Evolutionary conservation across 768 basidiomycete species (phyloP).

Genomic region (Podaxis rugospora): DNA sequence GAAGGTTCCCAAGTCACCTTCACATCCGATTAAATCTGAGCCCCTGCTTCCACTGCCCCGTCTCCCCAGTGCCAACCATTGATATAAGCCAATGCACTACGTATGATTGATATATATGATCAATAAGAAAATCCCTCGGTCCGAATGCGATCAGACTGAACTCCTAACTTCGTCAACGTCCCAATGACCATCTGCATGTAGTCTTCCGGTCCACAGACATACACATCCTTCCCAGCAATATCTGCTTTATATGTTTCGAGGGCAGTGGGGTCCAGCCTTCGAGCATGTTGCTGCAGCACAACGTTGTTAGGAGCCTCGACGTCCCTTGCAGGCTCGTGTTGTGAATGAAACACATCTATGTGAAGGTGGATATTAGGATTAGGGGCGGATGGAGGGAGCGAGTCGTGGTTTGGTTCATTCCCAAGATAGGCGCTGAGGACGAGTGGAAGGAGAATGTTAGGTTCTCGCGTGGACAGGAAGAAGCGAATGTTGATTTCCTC

Average conservation of each 20-base stretch:
- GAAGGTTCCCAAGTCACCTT: too few species aligned
- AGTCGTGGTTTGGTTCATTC: neutral
- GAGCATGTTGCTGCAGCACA: slow-evolving; percentile 15
- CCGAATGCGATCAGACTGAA: slow-evolving; percentile 26
- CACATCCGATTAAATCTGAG: too few species aligned
- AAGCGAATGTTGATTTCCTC: slow-evolving; percentile 37
- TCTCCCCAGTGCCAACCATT: too few species aligned
- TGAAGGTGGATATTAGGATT: slow-evolving; percentile 19
- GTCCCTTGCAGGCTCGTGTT: slow-evolving; percentile 4
- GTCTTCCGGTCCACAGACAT: slow-evolving; percentile 45
- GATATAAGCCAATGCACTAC: too few species aligned
- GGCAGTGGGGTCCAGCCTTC: slow-evolving; percentile 18
- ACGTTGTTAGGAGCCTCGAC: slow-evolving; percentile 6
- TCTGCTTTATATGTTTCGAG: slow-evolving; percentile 16
- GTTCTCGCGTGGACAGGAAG: slow-evolving; percentile 49
- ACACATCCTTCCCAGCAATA: slow-evolving; percentile 26
- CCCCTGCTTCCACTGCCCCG: too few species aligned
- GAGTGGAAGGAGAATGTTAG: slow-evolving; percentile 43
- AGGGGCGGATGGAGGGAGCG: neutral
- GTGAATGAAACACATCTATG: slow-evolving; percentile 37
- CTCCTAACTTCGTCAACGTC: slow-evolving; percentile 29
- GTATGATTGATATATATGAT: neutral
- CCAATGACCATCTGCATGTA: slow-evolving; percentile 39
- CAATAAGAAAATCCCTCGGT: slow-evolving; percentile 43
- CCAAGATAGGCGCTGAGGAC: slow-evolving; percentile 25